Percentiles rank a stretch among this genome's conserved stretches.
phyloP scores from a whole-genome alignment of 78 protist species.

The Salpingoeca rosetta region DNA sequence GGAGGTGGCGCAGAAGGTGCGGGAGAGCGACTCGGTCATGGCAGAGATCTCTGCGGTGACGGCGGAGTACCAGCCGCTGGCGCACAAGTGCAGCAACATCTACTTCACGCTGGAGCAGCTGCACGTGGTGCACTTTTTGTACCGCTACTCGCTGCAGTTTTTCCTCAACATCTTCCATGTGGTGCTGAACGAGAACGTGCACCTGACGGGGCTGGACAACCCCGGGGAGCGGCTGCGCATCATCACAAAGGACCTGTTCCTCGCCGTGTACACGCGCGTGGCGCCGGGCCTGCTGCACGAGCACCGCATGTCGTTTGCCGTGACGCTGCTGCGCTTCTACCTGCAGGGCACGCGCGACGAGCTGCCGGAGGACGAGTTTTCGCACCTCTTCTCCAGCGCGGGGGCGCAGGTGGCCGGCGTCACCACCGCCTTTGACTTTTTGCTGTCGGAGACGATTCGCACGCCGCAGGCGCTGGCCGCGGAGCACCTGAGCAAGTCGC shows the following conservation, averaged over 20 bases:
- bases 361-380: conserved; percentile 32
- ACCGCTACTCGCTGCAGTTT: conserved; percentile 78
- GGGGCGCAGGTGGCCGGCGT: not conserved
- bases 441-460: not conserved
- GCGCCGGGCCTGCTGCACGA: conserved; percentile 54
- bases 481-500: not conserved
- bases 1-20: conserved; percentile 41
- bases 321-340: conserved; percentile 66
- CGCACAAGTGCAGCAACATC: conserved; percentile 52
- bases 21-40: conserved; percentile 45
- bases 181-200: conserved; percentile 43
- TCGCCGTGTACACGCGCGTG: conserved; percentile 20
- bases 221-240: conserved; percentile 54
- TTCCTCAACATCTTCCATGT: conserved; percentile 70
- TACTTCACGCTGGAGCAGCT: conserved; percentile 80
- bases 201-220: conserved; percentile 24
- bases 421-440: not conserved
- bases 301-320: conserved; percentile 72
- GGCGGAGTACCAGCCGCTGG: conserved; percentile 58
- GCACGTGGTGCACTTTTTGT: conserved; percentile 62
- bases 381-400: conserved; percentile 48
- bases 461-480: not conserved
- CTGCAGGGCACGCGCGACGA: conserved; percentile 28
- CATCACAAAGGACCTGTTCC: conserved; percentile 41
- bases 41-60: conserved; percentile 42